Base-by-base conservation (phyloP, 345 rosid species). In the Conringia planisiliqua region DNA sequence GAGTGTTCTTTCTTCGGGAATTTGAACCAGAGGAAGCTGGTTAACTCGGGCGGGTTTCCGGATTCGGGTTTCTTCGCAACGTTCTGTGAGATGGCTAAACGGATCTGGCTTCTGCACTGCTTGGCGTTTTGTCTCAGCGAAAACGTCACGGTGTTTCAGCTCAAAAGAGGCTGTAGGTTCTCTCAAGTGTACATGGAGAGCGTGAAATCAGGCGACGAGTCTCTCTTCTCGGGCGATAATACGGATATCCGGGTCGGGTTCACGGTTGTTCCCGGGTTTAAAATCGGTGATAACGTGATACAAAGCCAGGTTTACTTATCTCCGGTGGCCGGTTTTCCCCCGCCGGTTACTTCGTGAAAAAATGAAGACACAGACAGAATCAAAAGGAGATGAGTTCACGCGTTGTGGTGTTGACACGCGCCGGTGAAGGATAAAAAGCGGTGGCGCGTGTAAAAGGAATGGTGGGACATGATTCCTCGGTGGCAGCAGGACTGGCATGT, bases 181-280 rank as follows among this genome's bases (percentile, higher is more conserved):
- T 92, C 97, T 7, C 97, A 90, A 50, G 92, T 95, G 16, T 89
- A 87, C 76, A 95, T 95, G 99, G 97, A 95, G 77, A 77, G 87
- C 33, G 90, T 87, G 14, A 82, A 83, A 10, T 43, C 82, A 62
- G 78, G 70, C 52, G 92, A 95, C 39, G 95, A 87, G 14, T 80
- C 86, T 0, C 12, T 73, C 0, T 62, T 70, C 3, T 22, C 82
- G 44, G 72, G 67, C 4, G 87, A 82, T 6, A 79, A 29, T 32
- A 64, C 38, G 3, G 85, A 84, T 29, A 62, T 84, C 29, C 83
- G 82, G 79, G 99, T 95, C 58, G 82, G 88, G 54, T 92, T 92
- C 71, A 90, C 97, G 69, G 96, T 95, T 74, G 92, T 89, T 44
- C 97, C 99, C 13, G 99, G 99, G 35, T 90, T 95, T 83, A 90